Percentiles rank a stretch among this genome's conserved stretches.
These are phyloP conservation scores for Alnus rubra DNA, from an alignment of 306 rosid species.

Conservation along the genomic window DNA sequence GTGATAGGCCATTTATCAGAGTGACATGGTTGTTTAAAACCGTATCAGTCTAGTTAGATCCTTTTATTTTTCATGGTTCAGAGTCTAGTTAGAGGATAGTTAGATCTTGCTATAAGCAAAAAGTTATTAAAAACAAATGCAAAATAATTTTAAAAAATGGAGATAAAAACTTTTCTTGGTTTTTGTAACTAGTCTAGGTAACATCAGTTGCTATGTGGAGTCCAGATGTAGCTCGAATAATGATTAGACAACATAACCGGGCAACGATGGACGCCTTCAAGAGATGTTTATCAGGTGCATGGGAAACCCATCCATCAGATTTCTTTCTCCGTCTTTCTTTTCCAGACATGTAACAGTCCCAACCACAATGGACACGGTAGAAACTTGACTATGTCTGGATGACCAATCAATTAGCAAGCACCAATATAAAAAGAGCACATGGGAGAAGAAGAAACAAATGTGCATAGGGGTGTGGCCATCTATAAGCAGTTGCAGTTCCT, in stretches of 20 bases:
- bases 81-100: background rate
- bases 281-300: background rate
- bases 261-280: conserved; percentile 3
- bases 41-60: too few species aligned
- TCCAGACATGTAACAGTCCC: conserved; percentile 10
- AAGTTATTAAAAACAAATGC: too few species aligned
- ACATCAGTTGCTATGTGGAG: background rate
- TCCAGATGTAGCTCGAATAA: conserved; percentile 5
- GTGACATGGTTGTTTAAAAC: too few species aligned
- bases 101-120: background rate
- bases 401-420: too few species aligned
- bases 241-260: background rate
- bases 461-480: background rate
- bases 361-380: background rate
- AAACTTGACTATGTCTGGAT: conserved; percentile 7
- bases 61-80: background rate
- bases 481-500: background rate
- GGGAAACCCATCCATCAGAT: background rate
- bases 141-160: too few species aligned
- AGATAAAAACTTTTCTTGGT: too few species aligned
- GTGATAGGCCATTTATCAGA: background rate
- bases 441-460: background rate
- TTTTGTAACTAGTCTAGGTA: too few species aligned
- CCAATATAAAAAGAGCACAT: too few species aligned
- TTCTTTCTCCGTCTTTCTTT: background rate